Evolutionary conservation across 192 early-diverging fungal genomes (phyloP).

Genomic region (Podochytrium sp.): DNA sequence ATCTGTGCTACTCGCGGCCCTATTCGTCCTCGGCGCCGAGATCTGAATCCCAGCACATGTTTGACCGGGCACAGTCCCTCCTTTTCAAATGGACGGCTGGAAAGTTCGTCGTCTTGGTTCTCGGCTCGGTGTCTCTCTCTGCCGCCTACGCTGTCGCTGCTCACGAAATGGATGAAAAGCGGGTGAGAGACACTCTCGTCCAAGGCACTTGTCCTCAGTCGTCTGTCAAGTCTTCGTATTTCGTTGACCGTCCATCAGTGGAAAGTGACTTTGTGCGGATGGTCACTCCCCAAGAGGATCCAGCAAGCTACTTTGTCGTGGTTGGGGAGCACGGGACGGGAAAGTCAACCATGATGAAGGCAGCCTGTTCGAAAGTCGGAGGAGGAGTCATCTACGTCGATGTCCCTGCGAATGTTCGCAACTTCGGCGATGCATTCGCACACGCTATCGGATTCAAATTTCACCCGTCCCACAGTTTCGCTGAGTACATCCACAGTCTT

Average conservation of each 20-base stretch:
- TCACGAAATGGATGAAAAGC: conserved; percentile 2
- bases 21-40: background rate
- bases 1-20: background rate
- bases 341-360: conserved; percentile 18
- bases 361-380: conserved; percentile 7
- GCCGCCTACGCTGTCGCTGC: background rate
- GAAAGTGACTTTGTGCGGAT: background rate
- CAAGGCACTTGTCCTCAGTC: background rate
- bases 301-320: conserved; percentile 1
- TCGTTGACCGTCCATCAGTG: background rate
- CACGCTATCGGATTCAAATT: conserved; percentile 7
- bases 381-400: conserved; percentile 3
- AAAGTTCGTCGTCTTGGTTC: background rate
- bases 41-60: background rate
- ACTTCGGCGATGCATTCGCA: conserved; percentile 3
- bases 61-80: background rate
- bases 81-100: background rate
- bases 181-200: background rate
- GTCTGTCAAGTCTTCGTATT: background rate
- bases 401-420: background rate
- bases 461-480: background rate
- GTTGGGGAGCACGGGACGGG: conserved; percentile 5
- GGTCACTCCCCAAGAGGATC: background rate
- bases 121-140: background rate
- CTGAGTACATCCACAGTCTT: background rate